Conservation (phyloP, 2,329 filamentous ascomycete species). For the Colletotrichum orbiculare region DNA sequence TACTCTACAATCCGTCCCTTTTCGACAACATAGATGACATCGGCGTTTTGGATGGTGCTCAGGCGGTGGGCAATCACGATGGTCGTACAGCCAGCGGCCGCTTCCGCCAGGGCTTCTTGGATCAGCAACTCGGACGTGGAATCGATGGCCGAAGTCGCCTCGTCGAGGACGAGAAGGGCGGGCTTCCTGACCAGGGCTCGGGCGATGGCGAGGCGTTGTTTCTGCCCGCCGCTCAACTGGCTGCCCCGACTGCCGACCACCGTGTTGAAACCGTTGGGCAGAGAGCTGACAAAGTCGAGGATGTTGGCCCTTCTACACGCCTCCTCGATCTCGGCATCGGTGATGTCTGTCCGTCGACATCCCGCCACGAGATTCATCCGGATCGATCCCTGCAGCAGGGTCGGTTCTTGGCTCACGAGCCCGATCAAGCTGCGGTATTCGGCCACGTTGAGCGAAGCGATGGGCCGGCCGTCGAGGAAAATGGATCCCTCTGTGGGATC, state of each 20-base stretch:
- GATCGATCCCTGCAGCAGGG: conserved; percentile 68
- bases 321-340: conserved; percentile 44
- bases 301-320: conserved; percentile 59
- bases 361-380: conserved; percentile 75
- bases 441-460: conserved; percentile 56
- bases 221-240: conserved; percentile 76
- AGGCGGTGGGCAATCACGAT: conserved; percentile 54
- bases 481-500: conserved; percentile 73
- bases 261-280: conserved; percentile 66
- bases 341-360: conserved; percentile 48
- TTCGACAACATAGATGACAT: conserved; percentile 55
- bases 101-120: conserved; percentile 57
- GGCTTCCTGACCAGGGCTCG: conserved; percentile 71
- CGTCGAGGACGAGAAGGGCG: conserved; percentile 73
- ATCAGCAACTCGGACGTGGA: conserved; percentile 66
- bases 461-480: conserved; percentile 68
- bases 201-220: conserved; percentile 73
- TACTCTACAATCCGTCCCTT: conserved; percentile 51
- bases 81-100: background rate
- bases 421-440: conserved; percentile 72
- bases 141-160: conserved; percentile 75
- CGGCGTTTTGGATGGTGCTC: conserved; percentile 53
- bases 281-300: conserved; percentile 54
- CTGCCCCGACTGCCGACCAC: conserved; percentile 73
- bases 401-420: conserved; percentile 79